A percentile compares a stretch with the other conserved stretches of the same genome.
Evolutionary conservation across 2,329 filamentous ascomycete species (phyloP).

Genomic region (Trichoderma aggressivum): DNA sequence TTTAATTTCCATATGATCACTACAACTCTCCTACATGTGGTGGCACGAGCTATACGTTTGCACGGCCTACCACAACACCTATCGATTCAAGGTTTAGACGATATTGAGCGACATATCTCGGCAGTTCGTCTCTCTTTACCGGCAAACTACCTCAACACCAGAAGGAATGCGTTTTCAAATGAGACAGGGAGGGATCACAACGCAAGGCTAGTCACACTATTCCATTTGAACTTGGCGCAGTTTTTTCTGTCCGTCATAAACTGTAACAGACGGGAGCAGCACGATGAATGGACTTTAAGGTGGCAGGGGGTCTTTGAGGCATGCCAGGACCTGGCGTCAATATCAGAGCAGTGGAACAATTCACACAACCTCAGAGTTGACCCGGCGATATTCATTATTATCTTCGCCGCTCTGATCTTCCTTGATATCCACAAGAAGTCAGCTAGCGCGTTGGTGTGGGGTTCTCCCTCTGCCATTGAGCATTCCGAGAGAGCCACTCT

Average conservation of each 20-base stretch:
- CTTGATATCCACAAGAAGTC: not conserved
- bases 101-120: not conserved
- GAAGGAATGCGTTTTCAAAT: not conserved
- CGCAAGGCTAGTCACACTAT: not conserved
- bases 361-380: not conserved
- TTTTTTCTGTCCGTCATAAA: not conserved
- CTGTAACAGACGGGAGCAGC: not conserved
- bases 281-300: not conserved
- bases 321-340: not conserved
- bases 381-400: not conserved
- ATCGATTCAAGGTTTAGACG: not conserved
- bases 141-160: not conserved
- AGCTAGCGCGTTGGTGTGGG: not conserved
- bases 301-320: not conserved
- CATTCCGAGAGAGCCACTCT: not conserved
- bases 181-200: not conserved
- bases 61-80: not conserved
- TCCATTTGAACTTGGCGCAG: not conserved
- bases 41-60: not conserved
- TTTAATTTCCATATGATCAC: not conserved
- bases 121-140: not conserved
- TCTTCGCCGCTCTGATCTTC: not conserved
- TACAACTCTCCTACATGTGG: not conserved
- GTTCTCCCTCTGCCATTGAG: not conserved
- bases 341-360: not conserved